These are phyloP conservation scores for Marasmius fiardii DNA, from an alignment of 1,284 basidiomycete genomes.

Conservation along the genomic window DNA sequence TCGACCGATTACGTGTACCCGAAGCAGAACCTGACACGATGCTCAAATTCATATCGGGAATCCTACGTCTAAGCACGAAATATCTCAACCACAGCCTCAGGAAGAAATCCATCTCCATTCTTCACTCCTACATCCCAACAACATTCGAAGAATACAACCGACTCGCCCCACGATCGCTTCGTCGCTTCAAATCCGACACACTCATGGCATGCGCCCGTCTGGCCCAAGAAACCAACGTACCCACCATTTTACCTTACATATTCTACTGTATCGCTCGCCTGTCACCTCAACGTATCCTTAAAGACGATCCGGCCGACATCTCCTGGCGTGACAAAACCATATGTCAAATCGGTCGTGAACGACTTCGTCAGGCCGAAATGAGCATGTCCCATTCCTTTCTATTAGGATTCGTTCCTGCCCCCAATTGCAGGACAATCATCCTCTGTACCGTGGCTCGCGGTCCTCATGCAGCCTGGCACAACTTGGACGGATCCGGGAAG, in stretches of 20 bases:
- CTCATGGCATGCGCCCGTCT: conserved; percentile 36
- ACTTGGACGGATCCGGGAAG: conserved; percentile 26
- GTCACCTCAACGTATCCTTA: conserved; percentile 31
- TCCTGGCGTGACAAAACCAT: conserved; percentile 36
- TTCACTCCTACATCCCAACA: conserved; percentile 32
- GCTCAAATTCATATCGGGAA: conserved; percentile 32
- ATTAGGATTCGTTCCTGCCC: conserved; percentile 29
- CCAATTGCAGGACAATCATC: conserved; percentile 22
- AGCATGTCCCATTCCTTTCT: conserved; percentile 36
- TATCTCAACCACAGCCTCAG: conserved; percentile 38
- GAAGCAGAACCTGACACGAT: conserved; percentile 30
- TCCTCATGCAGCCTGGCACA: conserved; percentile 37
- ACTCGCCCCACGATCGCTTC: conserved; percentile 1
- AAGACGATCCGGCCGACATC: conserved; percentile 28
- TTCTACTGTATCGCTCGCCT: conserved; percentile 40
- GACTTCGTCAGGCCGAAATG: conserved; percentile 36
- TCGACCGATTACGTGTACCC: conserved; percentile 24
- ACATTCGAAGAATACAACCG: conserved; percentile 31
- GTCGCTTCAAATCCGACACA: conserved; percentile 32
- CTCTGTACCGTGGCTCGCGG: conserved; percentile 29
- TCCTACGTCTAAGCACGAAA: conserved; percentile 41
- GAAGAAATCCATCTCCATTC: conserved; percentile 32
- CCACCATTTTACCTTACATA: conserved; percentile 33
- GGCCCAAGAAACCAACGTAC: conserved; percentile 32
- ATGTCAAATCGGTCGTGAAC: conserved; percentile 35